Evolutionary conservation across 257 asterid species (phyloP).

Genomic region (Knoxia roxburghii): DNA sequence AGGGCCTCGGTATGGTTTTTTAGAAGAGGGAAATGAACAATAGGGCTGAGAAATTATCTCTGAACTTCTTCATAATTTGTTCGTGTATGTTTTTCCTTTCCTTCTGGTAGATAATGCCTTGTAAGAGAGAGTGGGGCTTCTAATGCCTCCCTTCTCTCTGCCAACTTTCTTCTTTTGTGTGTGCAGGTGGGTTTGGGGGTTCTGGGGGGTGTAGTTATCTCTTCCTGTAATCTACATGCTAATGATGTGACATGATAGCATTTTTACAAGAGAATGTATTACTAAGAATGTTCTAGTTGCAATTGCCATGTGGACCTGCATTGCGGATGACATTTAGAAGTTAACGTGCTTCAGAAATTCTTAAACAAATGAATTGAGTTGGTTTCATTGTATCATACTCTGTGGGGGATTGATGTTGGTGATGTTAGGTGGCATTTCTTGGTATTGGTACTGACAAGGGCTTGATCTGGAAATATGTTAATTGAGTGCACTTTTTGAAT

Average conservation of each 20-base stretch:
- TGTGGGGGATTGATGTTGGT: neutral
- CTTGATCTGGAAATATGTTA: neutral
- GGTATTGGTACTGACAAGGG: neutral
- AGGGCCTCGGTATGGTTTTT: neutral
- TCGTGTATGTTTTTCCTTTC: neutral
- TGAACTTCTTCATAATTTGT: neutral
- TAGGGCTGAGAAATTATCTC: neutral
- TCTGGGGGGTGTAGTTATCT: neutral
- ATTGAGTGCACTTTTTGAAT: neutral
- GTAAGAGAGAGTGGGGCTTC: neutral
- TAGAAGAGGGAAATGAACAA: conserved; percentile 1
- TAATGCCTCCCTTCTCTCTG: no score
- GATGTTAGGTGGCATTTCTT: neutral
- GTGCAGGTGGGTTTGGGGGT: neutral
- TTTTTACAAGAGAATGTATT: no score
- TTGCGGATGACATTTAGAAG: no score
- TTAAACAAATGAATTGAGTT: no score
- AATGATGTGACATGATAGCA: neutral
- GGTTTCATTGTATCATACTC: no score
- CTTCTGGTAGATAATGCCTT: neutral
- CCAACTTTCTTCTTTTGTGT: no score
- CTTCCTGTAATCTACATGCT: neutral
- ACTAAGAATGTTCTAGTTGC: no score
- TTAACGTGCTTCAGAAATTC: no score
- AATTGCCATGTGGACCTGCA: no score